Percentiles rank a stretch among this genome's conserved stretches.
phyloP scores from a whole-genome alignment of 345 rosid species.

The Acer campestre region DNA sequence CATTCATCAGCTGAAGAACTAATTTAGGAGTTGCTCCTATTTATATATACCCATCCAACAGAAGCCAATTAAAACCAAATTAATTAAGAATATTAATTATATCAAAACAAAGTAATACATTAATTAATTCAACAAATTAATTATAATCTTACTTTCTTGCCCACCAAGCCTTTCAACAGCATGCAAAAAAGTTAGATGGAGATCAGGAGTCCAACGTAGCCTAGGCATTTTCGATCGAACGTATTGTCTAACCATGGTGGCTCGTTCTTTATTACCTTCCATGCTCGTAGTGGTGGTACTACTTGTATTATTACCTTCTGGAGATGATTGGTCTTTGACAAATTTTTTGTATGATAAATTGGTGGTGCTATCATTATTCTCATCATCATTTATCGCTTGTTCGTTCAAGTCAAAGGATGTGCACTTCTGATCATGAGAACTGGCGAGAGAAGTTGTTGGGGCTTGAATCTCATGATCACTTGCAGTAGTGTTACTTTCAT shows the following conservation, averaged over 20 bases:
- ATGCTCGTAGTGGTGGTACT: slow-evolving; percentile 16
- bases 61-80: slow-evolving; percentile 1
- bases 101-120: background rate
- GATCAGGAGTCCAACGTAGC: slow-evolving; percentile 90
- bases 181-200: slow-evolving; percentile 70
- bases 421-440: slow-evolving; percentile 22
- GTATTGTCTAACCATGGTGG: slow-evolving; percentile 61
- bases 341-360: background rate
- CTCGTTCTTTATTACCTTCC: slow-evolving; percentile 24
- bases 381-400: slow-evolving; percentile 33
- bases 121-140: background rate
- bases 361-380: slow-evolving; percentile 4
- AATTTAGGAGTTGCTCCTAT: slow-evolving; percentile 85
- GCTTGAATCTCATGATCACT: slow-evolving; percentile 11
- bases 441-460: slow-evolving; percentile 10
- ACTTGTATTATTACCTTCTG: slow-evolving; percentile 29
- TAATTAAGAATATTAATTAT: background rate
- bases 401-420: slow-evolving; percentile 48
- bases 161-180: slow-evolving; percentile 87
- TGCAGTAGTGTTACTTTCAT: slow-evolving; percentile 27
- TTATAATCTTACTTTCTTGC: slow-evolving; percentile 65
- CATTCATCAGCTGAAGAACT: slow-evolving; percentile 88
- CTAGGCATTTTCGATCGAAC: slow-evolving; percentile 76
- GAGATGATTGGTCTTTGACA: background rate
- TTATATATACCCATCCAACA: background rate